A percentile compares a stretch with the other conserved stretches of the same genome.
phyloP scores from a whole-genome alignment of 371 early-diverging fungal genomes.

The Mucor lusitanicus region DNA sequence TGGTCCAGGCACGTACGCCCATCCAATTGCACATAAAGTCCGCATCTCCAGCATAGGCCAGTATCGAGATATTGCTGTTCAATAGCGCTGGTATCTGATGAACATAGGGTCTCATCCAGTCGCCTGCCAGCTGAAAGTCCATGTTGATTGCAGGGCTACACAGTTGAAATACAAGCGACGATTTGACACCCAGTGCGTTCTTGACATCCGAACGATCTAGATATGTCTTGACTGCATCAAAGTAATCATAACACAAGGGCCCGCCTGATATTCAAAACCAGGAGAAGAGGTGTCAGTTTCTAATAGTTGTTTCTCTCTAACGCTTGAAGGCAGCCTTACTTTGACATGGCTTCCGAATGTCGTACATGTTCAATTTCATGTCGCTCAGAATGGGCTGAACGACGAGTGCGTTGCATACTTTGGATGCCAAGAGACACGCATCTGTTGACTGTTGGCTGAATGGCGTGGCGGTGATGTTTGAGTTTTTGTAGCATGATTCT shows the following conservation, averaged over 20 bases:
- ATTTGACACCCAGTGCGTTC: constrained; percentile 58
- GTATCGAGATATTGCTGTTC: constrained; percentile 60
- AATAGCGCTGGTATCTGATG: constrained; percentile 20
- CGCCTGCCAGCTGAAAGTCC: constrained; percentile 17
- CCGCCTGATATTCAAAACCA: not conserved
- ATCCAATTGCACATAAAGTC: constrained; percentile 91
- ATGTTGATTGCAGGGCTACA: constrained; percentile 73
- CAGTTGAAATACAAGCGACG: constrained; percentile 60
- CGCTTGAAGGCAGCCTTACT: not conserved
- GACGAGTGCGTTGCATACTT: constrained; percentile 80
- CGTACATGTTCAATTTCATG: constrained; percentile 56
- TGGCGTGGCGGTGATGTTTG: constrained; percentile 48
- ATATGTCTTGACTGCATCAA: constrained; percentile 66
- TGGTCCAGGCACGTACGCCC: constrained; percentile 90
- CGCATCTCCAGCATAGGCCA: constrained; percentile 90
- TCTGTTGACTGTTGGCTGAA: not conserved
- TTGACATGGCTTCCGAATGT: constrained; percentile 69
- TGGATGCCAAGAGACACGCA: constrained; percentile 80
- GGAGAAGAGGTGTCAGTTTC: not conserved
- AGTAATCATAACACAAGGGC: constrained; percentile 75
- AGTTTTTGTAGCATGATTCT: constrained; percentile 78
- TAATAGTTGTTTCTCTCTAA: not conserved
- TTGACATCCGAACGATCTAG: constrained; percentile 75
- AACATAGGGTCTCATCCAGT: constrained; percentile 34
- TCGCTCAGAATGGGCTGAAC: constrained; percentile 60